A percentile compares a stretch with the other conserved stretches of the same genome.
phyloP scores from a whole-genome alignment of 2,329 filamentous ascomycete genomes.

The Penicillium freii region DNA sequence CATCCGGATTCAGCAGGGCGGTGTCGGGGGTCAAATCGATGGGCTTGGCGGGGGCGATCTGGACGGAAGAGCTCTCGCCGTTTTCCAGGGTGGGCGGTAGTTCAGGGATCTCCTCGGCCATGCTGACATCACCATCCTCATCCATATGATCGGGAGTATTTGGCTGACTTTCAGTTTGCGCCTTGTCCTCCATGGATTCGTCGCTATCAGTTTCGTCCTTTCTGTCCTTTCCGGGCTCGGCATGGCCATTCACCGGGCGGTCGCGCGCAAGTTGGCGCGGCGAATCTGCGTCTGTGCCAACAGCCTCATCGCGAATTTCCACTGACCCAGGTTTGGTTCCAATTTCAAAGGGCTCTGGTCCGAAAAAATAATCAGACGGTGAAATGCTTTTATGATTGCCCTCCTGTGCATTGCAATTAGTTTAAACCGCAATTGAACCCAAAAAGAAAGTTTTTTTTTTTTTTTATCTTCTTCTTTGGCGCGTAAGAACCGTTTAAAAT shows the following conservation, averaged over 20 bases:
- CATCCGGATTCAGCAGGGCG: conserved; percentile 40
- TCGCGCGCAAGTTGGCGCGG: conserved; percentile 39
- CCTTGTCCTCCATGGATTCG: conserved; percentile 44
- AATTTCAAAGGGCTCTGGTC: conserved; percentile 41
- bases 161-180: conserved; percentile 29
- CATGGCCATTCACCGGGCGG: conserved; percentile 39
- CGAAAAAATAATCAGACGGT: conserved; percentile 48
- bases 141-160: conserved; percentile 32
- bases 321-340: conserved; percentile 31
- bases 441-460: background rate
- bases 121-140: conserved; percentile 46
- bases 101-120: conserved; percentile 34
- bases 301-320: conserved; percentile 29
- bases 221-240: conserved; percentile 34
- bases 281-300: conserved; percentile 32
- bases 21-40: conserved; percentile 47
- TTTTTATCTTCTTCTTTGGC: background rate
- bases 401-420: conserved; percentile 34
- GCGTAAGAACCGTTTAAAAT: background rate
- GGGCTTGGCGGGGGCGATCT: conserved; percentile 50
- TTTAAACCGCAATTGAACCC: background rate
- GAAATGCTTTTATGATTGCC: conserved; percentile 37
- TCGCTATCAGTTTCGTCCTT: conserved; percentile 38
- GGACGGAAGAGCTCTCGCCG: conserved; percentile 48
- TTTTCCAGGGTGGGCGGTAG: conserved; percentile 42